Conservation (phyloP, 305 asterid genomes). For the Fraxinus sp. region DNA sequence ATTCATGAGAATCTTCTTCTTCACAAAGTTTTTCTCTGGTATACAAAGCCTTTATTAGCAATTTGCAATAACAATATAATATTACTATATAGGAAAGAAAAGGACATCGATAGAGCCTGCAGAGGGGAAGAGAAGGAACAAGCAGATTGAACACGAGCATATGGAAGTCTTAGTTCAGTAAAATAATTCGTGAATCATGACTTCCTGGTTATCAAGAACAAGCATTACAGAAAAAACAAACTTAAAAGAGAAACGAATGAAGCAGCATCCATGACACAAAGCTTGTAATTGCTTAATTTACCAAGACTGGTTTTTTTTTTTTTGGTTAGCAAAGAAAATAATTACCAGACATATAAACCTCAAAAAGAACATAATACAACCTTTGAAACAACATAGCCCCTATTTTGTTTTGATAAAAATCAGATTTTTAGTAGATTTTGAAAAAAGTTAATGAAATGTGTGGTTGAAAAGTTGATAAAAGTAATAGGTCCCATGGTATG, state of each 20-base stretch:
- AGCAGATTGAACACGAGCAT: background rate
- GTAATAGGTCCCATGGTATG: background rate
- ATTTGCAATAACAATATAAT: conserved; percentile 3
- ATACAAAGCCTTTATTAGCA: conserved; percentile 27
- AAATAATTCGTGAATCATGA: background rate
- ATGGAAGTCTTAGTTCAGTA: background rate
- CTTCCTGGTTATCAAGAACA: background rate
- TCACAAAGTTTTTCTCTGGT: conserved; percentile 51
- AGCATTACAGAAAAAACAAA: background rate
- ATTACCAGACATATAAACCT: background rate
- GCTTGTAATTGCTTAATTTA: background rate
- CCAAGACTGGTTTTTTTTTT: background rate
- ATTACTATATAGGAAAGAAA: conserved; percentile 4
- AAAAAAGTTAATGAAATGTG: background rate
- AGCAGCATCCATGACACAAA: background rate
- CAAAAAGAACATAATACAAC: background rate
- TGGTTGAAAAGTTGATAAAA: background rate
- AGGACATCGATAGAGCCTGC: background rate
- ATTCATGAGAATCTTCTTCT: conserved; percentile 40
- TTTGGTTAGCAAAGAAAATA: background rate
- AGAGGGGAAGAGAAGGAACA: background rate
- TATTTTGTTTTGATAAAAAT: background rate
- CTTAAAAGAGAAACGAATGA: background rate
- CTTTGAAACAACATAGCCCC: background rate
- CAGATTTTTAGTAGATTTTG: background rate